A percentile compares a stretch with the other conserved stretches of the same genome.
Conservation (phyloP, 768 basidiomycete genomes). For the Naganishia onofrii region DNA sequence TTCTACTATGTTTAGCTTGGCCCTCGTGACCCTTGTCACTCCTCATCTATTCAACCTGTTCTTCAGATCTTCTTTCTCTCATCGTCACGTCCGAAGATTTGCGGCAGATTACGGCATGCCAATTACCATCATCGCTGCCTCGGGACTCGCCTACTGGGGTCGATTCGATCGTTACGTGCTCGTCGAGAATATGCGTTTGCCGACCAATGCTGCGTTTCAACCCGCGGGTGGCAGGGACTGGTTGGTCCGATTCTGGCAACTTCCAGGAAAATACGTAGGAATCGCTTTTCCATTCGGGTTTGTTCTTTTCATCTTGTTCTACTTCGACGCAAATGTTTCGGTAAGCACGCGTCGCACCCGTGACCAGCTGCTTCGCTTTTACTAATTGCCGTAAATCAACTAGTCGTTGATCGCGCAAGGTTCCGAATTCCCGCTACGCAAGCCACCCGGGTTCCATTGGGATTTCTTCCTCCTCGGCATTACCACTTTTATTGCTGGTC, state of each 20-base stretch:
- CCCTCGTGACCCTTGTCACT: constrained; percentile 70
- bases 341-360: constrained; percentile 55
- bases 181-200: constrained; percentile 59
- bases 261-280: constrained; percentile 83
- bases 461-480: constrained; percentile 89
- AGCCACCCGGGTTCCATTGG: constrained; percentile 66
- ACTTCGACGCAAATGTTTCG: constrained; percentile 92
- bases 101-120: constrained; percentile 89
- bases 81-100: constrained; percentile 70
- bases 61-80: constrained; percentile 66
- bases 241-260: constrained; percentile 84
- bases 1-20: constrained; percentile 68
- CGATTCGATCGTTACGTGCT: constrained; percentile 60
- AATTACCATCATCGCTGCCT: constrained; percentile 70
- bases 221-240: constrained; percentile 70
- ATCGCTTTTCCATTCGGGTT: constrained; percentile 86
- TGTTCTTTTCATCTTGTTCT: constrained; percentile 84
- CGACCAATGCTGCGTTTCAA: constrained; percentile 66
- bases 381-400: too few species aligned
- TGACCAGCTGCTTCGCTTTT: constrained; percentile 30
- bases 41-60: constrained; percentile 71
- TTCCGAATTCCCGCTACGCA: constrained; percentile 80
- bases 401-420: constrained; percentile 91
- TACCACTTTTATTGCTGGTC: constrained; percentile 80
- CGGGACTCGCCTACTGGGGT: constrained; percentile 84